A percentile compares a stretch with the other conserved stretches of the same genome.
Conservation (phyloP, 108 stramenopile species). For the Nannochloropsis salina region DNA sequence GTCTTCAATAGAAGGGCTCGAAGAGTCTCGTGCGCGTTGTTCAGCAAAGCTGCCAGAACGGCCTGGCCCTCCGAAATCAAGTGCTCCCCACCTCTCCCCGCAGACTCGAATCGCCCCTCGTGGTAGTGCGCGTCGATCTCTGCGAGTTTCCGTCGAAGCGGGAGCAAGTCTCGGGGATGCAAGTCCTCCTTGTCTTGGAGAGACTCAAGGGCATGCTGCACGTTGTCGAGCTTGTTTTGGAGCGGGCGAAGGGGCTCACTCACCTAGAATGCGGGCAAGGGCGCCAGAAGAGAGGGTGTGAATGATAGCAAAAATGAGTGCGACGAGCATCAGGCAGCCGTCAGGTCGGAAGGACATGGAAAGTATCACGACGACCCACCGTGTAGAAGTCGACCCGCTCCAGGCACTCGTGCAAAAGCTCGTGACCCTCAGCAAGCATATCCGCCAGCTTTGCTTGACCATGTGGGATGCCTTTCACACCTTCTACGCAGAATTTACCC, state of each 20-base stretch:
- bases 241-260: neutral
- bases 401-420: slow-evolving; percentile 3
- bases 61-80: neutral
- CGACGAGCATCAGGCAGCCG: neutral
- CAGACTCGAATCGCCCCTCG: neutral
- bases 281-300: neutral
- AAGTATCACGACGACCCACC: neutral
- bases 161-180: slow-evolving; percentile 15
- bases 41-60: neutral
- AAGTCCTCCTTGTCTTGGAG: neutral
- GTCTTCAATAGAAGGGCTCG: neutral
- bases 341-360: neutral
- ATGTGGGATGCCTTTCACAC: neutral
- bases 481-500: slow-evolving; percentile 17
- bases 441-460: neutral
- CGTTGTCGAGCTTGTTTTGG: slow-evolving; percentile 11
- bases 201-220: neutral
- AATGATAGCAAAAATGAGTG: neutral
- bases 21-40: neutral
- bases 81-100: neutral
- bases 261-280: neutral
- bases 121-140: slow-evolving; percentile 8
- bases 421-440: slow-evolving; percentile 1
- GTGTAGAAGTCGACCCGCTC: slow-evolving; percentile 12
- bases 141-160: slow-evolving; percentile 1